These are phyloP conservation scores for Tylopilus rubrobrunneus DNA, from an alignment of 768 basidiomycete genomes.

Conservation along the genomic window DNA sequence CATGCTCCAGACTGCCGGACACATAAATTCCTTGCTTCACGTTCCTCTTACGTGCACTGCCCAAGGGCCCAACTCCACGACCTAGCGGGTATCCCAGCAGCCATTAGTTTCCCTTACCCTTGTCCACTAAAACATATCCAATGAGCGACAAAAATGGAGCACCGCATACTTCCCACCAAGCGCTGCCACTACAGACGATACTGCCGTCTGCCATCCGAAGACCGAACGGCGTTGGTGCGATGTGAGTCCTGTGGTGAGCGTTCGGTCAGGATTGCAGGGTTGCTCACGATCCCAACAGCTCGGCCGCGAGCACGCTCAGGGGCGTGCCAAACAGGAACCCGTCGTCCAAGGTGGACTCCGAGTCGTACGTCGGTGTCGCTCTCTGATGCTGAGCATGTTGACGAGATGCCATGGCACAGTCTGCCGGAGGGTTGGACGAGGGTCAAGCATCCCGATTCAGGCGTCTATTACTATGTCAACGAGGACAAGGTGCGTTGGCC, in stretches of 20 bases:
- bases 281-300: not conserved
- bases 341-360: not conserved
- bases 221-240: not conserved
- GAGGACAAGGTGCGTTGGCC: conserved; percentile 25
- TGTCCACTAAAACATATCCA: not conserved
- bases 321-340: conserved; percentile 6
- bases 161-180: not conserved
- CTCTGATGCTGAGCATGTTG: not conserved
- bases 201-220: conserved; percentile 16
- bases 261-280: not conserved
- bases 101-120: not conserved
- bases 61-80: not conserved
- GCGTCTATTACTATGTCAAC: conserved; percentile 27
- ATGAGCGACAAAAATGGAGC: conserved; percentile 2
- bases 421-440: conserved; percentile 26
- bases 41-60: not conserved
- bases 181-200: conserved; percentile 10
- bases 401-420: not conserved
- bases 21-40: not conserved
- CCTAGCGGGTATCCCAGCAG: not conserved
- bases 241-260: conserved; percentile 6
- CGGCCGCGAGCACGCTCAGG: conserved; percentile 17
- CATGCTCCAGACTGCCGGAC: not conserved
- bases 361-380: conserved; percentile 8
- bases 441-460: conserved; percentile 31